Conservation (phyloP, 192 early-diverging fungal species). For the Ambispora gerdemannii region DNA sequence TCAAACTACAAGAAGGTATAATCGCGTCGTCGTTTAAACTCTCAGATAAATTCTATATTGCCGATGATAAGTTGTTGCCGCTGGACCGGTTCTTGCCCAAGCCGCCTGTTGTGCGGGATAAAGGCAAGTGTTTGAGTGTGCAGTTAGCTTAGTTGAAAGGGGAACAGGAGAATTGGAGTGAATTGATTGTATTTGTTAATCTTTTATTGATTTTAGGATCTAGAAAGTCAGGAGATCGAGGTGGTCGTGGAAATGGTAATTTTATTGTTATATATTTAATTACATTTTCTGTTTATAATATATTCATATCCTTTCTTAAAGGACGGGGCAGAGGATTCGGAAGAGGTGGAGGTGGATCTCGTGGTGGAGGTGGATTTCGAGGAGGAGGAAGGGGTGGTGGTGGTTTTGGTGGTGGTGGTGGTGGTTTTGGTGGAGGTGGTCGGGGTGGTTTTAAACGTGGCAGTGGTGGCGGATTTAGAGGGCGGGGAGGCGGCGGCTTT, state of each 20-base stretch:
- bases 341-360: conserved; percentile 34
- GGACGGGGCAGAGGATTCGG: conserved; percentile 41
- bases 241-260: conserved; percentile 36
- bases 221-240: conserved; percentile 57
- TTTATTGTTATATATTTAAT: neutral
- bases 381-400: conserved; percentile 57
- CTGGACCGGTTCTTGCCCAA: conserved; percentile 96
- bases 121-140: conserved; percentile 44
- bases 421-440: conserved; percentile 44
- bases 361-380: conserved; percentile 47
- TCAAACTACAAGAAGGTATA: conserved; percentile 92
- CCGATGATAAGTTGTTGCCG: conserved; percentile 88
- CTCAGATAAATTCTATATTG: conserved; percentile 92
- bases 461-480: conserved; percentile 49
- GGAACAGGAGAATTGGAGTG: neutral
- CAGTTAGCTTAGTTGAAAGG: neutral
- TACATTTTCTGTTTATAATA: neutral
- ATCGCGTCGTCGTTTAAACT: conserved; percentile 87
- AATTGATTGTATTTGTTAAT: conserved; percentile 25
- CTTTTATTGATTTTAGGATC: conserved; percentile 43
- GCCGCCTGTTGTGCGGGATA: conserved; percentile 65
- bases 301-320: conserved; percentile 14
- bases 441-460: conserved; percentile 51
- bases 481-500: neutral
- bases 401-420: conserved; percentile 41